These are phyloP conservation scores for Cercospora sesami DNA, from an alignment of 2,329 filamentous ascomycete species.

Conservation along the genomic window DNA sequence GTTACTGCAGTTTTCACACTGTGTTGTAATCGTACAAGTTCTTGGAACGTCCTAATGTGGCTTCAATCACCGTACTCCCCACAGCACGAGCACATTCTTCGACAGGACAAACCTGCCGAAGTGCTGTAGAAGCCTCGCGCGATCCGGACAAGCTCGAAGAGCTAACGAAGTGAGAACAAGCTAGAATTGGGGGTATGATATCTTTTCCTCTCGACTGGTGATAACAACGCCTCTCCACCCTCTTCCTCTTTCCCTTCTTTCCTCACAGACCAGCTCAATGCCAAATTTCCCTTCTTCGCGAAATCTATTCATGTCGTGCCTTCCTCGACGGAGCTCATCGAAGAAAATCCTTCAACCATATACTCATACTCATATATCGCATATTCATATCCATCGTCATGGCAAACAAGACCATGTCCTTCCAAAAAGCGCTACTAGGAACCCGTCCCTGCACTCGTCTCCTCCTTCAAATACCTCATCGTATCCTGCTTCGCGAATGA, in stretches of 20 bases:
- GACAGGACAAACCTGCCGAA: not conserved
- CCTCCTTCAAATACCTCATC: conserved; percentile 32
- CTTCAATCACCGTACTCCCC: not conserved
- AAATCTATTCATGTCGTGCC: not conserved
- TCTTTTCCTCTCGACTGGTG: not conserved
- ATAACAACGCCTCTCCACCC: too few relatives aligned
- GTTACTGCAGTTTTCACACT: not conserved
- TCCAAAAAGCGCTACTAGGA: not conserved
- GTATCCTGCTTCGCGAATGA: conserved; percentile 53
- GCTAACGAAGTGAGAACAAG: not conserved
- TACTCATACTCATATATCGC: not conserved
- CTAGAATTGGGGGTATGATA: not conserved
- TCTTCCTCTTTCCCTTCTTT: too few relatives aligned
- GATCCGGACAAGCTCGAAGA: not conserved
- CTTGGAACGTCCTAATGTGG: not conserved
- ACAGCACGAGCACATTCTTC: not conserved
- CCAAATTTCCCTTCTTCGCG: too few relatives aligned
- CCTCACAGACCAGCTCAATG: too few relatives aligned
- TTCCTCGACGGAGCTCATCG: not conserved
- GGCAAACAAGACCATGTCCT: not conserved
- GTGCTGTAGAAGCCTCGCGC: not conserved
- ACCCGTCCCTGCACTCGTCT: not conserved
- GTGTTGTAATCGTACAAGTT: not conserved
- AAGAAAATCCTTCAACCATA: not conserved
- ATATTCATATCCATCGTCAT: not conserved